Evolutionary conservation across 495 filamentous ascomycete genomes (phyloP), one percentile per base, ranked within the genome.

Genomic region (Penicillium steckii): DNA sequence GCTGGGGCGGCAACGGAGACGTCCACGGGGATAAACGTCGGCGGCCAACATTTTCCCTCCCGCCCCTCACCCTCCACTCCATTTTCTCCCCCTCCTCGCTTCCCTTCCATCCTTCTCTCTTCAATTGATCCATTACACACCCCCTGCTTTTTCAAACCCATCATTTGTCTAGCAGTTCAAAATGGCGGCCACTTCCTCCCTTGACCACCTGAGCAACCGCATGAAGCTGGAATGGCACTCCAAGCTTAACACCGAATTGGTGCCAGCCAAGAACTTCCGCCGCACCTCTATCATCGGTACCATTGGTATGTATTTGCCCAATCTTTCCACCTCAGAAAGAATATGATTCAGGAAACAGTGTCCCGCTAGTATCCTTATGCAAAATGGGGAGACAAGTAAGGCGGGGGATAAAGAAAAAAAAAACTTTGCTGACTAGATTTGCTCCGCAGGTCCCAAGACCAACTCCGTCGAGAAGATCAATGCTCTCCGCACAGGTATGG

Each of bases 241-340:
- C 63, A 80, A 86, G 74, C 79, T 88, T 49, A 83, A 84, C 75
- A 92, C 90, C 48, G 85, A 91, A 60, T 87, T 85, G 74, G 78
- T 84, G 43, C 91, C 93, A 25, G 76, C 81, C 41, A 87, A 87
- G 76, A 90, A 90, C 77, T 93, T 92, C 69, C 89, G 94, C 56
- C 89, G 95, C 52, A 95, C 95, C 46, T 96, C 93, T 55, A 98
- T 98, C 80, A 96, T 98, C 71, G 88, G 94, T 74, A 98, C 94
- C 67, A 98, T 98, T 73, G 94, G 94, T 88, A 79, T 65, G 72
- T 65, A 10, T 4, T 43, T 19, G 13, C 21, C 8, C 25, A 19
- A 49, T n/a, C 13, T 13, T 27, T 43, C 17, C 35, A 27, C 29
- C 10, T 12, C 10, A 13, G 29, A 32, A 12, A 13, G 10, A 3